These are phyloP conservation scores for Penicillium maclennaniae DNA, from an alignment of 495 filamentous ascomycete genomes.

Conservation along the genomic window DNA sequence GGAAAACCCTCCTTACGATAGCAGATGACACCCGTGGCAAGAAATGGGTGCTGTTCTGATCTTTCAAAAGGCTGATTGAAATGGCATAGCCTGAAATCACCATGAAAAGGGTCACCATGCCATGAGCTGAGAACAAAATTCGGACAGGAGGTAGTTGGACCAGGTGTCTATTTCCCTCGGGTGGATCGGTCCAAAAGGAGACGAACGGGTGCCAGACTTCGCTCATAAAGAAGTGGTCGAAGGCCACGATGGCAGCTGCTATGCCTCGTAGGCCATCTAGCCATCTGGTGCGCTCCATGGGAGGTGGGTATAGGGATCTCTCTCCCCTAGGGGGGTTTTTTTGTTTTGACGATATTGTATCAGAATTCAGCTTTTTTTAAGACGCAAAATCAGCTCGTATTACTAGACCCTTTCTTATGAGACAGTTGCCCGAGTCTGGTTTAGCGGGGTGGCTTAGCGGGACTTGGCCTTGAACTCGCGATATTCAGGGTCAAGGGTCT, in stretches of 20 bases:
- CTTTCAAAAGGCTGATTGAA: constrained; percentile 49
- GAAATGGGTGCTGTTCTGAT: constrained; percentile 36
- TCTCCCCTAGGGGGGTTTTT: no score
- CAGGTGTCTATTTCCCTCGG: constrained; percentile 39
- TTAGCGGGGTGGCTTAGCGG: not conserved
- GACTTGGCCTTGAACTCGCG: not conserved
- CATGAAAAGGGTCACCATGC: constrained; percentile 63
- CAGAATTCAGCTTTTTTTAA: not conserved
- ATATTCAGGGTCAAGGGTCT: no score
- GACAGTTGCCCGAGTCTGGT: not conserved
- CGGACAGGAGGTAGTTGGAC: constrained; percentile 56
- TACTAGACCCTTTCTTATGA: not conserved
- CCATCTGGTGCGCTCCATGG: constrained; percentile 23
- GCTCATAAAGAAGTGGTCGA: constrained; percentile 23
- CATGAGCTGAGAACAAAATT: constrained; percentile 51
- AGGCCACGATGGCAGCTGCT: constrained; percentile 24
- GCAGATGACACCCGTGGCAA: constrained; percentile 41
- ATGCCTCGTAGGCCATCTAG: constrained; percentile 29
- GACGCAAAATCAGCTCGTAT: not conserved
- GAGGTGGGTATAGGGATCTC: no score
- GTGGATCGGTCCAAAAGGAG: constrained; percentile 26
- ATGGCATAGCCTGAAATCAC: constrained; percentile 60
- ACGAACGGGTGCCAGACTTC: constrained; percentile 23
- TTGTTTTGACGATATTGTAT: not conserved
- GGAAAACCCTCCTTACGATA: constrained; percentile 49